Percentiles rank a stretch among this genome's conserved stretches.
Evolutionary conservation across 2,329 filamentous ascomycete species (phyloP).

Genomic region (Hymenoscyphus fructigenus): DNA sequence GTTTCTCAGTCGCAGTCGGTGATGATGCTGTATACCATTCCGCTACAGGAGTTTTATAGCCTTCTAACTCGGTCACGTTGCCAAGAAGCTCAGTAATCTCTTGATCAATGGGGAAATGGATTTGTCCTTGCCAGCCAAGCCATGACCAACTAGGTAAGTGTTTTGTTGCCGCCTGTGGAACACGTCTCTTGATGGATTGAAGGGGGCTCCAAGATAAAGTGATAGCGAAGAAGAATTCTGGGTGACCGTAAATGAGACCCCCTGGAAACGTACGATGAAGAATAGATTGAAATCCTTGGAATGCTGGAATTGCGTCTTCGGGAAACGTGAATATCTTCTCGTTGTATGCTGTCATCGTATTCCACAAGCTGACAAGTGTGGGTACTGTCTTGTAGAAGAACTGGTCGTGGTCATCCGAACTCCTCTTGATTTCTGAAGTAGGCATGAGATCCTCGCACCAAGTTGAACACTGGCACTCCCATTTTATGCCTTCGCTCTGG

Average conservation of each 20-base stretch:
- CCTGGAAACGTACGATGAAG: not conserved
- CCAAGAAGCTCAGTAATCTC: not conserved
- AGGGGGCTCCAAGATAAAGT: not conserved
- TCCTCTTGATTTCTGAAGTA: not conserved
- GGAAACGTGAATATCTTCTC: not conserved
- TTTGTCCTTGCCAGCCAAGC: not conserved
- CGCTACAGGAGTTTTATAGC: not conserved
- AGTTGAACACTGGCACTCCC: not conserved
- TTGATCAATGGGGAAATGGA: not conserved
- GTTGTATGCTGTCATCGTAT: not conserved
- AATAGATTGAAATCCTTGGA: not conserved
- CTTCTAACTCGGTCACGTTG: not conserved
- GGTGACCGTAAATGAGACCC: not conserved
- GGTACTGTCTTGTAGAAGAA: no score
- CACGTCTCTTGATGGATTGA: not conserved
- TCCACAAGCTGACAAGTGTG: not conserved
- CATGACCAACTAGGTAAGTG: constrained; percentile 3
- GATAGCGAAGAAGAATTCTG: constrained; percentile 3
- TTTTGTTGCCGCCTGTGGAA: not conserved
- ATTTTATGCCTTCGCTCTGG: not conserved
- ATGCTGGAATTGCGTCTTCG: constrained; percentile 2
- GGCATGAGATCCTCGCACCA: not conserved
- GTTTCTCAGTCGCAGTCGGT: not conserved
- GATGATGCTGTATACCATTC: not conserved
- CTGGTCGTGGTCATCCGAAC: no score